phyloP scores from a whole-genome alignment of 495 filamentous ascomycete species.

The Hypoxylon fuscum region DNA sequence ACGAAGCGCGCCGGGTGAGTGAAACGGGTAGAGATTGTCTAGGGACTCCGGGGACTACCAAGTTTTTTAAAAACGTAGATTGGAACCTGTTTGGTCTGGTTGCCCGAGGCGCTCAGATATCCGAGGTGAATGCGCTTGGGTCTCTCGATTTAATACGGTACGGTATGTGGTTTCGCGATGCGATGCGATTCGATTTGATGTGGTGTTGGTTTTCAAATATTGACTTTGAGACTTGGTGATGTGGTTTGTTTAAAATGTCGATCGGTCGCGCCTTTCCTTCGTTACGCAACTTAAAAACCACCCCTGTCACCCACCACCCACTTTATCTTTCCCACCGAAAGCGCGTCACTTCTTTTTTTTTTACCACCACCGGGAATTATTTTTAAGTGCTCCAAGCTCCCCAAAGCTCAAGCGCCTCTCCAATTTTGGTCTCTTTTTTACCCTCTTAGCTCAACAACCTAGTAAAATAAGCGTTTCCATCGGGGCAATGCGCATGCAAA shows the following conservation, averaged over 20 bases:
- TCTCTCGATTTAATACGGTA: constrained; percentile 3
- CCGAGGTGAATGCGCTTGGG: no score
- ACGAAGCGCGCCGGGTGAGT: constrained; percentile 26
- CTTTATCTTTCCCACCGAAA: constrained; percentile 19
- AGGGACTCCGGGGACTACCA: neutral
- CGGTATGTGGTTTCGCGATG: neutral
- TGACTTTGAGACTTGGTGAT: constrained; percentile 36
- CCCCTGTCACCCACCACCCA: constrained; percentile 20
- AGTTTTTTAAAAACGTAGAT: neutral
- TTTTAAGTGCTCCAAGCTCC: constrained; percentile 31
- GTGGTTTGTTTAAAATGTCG: constrained; percentile 41
- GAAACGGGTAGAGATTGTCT: neutral
- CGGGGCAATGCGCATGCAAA: constrained; percentile 29
- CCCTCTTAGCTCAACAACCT: no score
- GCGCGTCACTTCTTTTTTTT: constrained; percentile 26
- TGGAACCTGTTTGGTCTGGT: no score
- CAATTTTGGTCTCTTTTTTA: constrained; percentile 7
- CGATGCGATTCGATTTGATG: constrained; percentile 24
- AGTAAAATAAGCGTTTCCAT: no score
- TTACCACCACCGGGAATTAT: constrained; percentile 23
- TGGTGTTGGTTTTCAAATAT: constrained; percentile 33
- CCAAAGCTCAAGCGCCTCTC: constrained; percentile 13
- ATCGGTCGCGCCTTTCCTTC: constrained; percentile 38
- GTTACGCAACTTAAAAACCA: constrained; percentile 39
- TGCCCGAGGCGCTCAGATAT: no score